Conservation (phyloP, 2,329 filamentous ascomycete species). For the Ophiostoma piceae region DNA sequence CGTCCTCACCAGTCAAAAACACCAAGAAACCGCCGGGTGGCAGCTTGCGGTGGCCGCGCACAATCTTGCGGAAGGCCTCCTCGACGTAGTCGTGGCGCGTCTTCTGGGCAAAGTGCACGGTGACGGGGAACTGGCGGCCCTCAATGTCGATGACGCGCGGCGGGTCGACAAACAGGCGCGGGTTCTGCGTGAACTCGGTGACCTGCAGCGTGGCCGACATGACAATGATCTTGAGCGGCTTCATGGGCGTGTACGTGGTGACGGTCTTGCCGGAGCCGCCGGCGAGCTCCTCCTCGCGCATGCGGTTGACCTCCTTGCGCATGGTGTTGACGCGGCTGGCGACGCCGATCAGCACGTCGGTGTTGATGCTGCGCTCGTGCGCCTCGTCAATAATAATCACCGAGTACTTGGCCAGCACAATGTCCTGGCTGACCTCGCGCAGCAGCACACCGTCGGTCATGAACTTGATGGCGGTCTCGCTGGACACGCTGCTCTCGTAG, state of each 20-base stretch:
- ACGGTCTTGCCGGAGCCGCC: background rate
- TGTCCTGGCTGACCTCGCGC: slow-evolving; percentile 84
- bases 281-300: background rate
- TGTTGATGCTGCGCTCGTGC: slow-evolving; percentile 95
- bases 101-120: slow-evolving; percentile 76
- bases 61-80: slow-evolving; percentile 82
- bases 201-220: slow-evolving; percentile 96
- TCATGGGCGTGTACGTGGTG: slow-evolving; percentile 46
- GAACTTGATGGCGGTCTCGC: slow-evolving; percentile 89
- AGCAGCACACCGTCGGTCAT: slow-evolving; percentile 98
- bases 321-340: slow-evolving; percentile 87
- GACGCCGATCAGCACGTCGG: slow-evolving; percentile 96
- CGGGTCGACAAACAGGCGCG: slow-evolving; percentile 66
- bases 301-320: slow-evolving; percentile 57
- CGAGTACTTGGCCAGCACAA: slow-evolving; percentile 83
- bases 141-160: slow-evolving; percentile 86
- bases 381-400: slow-evolving; percentile 94
- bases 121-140: slow-evolving; percentile 86
- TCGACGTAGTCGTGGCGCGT: slow-evolving; percentile 86
- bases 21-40: slow-evolving; percentile 88
- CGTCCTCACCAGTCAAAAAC: slow-evolving; percentile 88
- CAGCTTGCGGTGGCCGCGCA: slow-evolving; percentile 79
- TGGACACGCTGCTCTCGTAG: slow-evolving; percentile 77
- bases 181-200: slow-evolving; percentile 82
- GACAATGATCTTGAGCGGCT: slow-evolving; percentile 86